A percentile compares a stretch with the other conserved stretches of the same genome.
phyloP scores from a whole-genome alignment of 2,329 filamentous ascomycete species.

The Lecanicillium sp. region DNA sequence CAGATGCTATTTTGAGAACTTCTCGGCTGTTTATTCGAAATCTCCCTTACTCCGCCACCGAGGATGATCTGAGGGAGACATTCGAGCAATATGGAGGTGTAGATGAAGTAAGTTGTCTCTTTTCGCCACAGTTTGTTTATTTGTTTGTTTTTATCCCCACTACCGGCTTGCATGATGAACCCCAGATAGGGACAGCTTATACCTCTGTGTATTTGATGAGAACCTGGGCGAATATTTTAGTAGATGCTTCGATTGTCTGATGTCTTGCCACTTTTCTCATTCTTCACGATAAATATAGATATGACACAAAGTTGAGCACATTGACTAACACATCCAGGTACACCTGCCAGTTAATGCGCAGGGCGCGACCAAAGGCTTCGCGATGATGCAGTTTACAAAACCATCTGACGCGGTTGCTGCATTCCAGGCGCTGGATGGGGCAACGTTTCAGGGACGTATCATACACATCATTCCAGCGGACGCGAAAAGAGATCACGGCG shows the following conservation, averaged over 20 bases:
- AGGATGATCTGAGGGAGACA: slow-evolving; percentile 66
- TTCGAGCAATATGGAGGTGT: slow-evolving; percentile 70
- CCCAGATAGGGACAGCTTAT: slow-evolving; percentile 99
- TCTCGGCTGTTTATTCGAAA: slow-evolving; percentile 85
- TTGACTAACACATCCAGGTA: slow-evolving; percentile 53
- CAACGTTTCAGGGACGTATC: slow-evolving; percentile 85
- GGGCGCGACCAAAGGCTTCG: slow-evolving; percentile 80
- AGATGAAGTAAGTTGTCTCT: slow-evolving; percentile 69
- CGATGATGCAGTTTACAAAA: slow-evolving; percentile 73
- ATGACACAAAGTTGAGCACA: slow-evolving; percentile 1
- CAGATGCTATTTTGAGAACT: slow-evolving; percentile 63
- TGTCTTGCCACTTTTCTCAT: slow-evolving; percentile 26
- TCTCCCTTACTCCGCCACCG: slow-evolving; percentile 70
- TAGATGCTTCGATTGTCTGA: slow-evolving; percentile 98
- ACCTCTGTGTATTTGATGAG: slow-evolving; percentile 80
- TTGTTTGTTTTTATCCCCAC: slow-evolving; percentile 16
- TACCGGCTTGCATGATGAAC: slow-evolving; percentile 69
- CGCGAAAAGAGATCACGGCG: slow-evolving; percentile 70
- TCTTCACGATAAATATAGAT: slow-evolving; percentile 19
- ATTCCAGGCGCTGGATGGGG: slow-evolving; percentile 72
- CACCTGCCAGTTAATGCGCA: slow-evolving; percentile 73
- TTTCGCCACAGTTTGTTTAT: slow-evolving; percentile 6
- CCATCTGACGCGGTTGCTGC: slow-evolving; percentile 69
- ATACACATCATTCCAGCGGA: slow-evolving; percentile 83
- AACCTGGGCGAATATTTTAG: slow-evolving; percentile 97